These are phyloP conservation scores for Trichophyton equinum DNA, from an alignment of 2,329 filamentous ascomycete genomes.

Conservation along the genomic window DNA sequence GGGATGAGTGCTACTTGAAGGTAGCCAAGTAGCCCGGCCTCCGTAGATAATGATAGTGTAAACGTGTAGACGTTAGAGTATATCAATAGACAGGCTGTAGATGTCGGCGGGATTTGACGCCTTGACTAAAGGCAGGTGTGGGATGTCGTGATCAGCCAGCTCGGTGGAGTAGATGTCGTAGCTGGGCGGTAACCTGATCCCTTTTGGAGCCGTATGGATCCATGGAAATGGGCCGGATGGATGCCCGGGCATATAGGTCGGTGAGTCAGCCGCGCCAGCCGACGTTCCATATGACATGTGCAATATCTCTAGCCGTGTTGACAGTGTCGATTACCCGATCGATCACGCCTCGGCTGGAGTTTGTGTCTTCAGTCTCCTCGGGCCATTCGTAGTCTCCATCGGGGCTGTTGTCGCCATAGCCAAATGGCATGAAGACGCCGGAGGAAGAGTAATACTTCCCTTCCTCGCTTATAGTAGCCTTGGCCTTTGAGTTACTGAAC, in stretches of 20 bases:
- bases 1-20: not conserved
- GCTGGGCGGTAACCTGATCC: not conserved
- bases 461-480: not conserved
- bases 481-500: slow-evolving; percentile 20
- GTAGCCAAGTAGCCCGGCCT: not conserved
- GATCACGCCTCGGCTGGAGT: slow-evolving; percentile 8
- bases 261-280: slow-evolving; percentile 14
- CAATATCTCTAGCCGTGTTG: slow-evolving; percentile 17
- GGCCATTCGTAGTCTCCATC: not conserved
- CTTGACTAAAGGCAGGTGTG: not conserved
- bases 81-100: not conserved
- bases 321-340: slow-evolving; percentile 15
- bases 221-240: no score
- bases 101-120: not conserved
- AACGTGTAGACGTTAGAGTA: not conserved
- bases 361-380: not conserved
- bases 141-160: not conserved
- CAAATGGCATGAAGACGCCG: slow-evolving; percentile 10
- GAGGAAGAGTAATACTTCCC: slow-evolving; percentile 8
- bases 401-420: slow-evolving; percentile 4
- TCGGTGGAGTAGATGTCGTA: not conserved
- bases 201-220: not conserved
- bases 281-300: slow-evolving; percentile 19
- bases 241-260: not conserved
- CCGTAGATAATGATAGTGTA: not conserved